phyloP scores from a whole-genome alignment of 1,139 yeast genomes.

The Saccharomyces hybrid region DNA sequence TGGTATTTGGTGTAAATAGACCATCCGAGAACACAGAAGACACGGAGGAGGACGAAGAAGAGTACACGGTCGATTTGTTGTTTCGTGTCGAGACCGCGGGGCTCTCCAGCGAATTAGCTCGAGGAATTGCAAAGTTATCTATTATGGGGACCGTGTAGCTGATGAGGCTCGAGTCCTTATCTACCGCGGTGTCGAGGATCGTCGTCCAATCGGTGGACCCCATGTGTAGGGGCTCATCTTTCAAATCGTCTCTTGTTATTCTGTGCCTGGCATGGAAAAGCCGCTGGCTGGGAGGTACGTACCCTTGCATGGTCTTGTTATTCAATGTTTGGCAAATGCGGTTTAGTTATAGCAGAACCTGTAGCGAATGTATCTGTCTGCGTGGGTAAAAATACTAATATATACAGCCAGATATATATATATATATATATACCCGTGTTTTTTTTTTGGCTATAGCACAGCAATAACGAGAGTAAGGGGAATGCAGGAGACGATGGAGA shows the following conservation, averaged over 20 bases:
- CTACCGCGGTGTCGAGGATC: constrained; percentile 1
- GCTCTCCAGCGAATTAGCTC: not conserved
- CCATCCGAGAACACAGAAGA: constrained; percentile 1
- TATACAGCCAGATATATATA: not conserved
- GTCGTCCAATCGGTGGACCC: constrained; percentile 4
- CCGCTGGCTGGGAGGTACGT: constrained; percentile 6
- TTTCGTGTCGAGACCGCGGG: not conserved
- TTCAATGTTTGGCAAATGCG: not conserved
- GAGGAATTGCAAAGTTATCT: not conserved
- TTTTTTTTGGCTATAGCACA: not conserved
- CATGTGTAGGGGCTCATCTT: not conserved
- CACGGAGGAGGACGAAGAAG: constrained; percentile 3
- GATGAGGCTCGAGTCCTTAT: not conserved
- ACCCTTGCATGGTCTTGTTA: not conserved
- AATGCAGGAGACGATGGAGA: not conserved
- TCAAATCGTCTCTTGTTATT: constrained; percentile 3
- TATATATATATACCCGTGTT: not conserved
- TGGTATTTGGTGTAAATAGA: not conserved
- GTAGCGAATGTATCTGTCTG: not conserved
- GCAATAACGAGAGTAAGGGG: not conserved
- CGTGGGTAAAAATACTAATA: not conserved
- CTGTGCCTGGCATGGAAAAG: constrained; percentile 5
- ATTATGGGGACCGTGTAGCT: constrained; percentile 5
- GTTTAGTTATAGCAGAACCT: not conserved
- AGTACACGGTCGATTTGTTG: not conserved